Conservation (phyloP, 495 filamentous ascomycete genomes). For the Annulohypoxylon bovei region DNA sequence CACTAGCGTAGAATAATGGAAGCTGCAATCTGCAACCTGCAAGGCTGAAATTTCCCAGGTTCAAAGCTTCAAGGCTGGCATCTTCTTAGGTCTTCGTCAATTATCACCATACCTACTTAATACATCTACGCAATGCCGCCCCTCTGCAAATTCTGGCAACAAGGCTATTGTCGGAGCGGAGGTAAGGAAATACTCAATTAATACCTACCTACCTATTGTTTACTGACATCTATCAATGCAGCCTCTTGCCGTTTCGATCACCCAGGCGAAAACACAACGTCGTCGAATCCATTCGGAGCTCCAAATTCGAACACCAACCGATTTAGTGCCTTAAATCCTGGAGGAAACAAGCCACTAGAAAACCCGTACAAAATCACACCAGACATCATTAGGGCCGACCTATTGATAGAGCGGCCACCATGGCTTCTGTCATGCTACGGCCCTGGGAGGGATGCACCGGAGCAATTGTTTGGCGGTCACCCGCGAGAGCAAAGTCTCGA, state of each 20-base stretch:
- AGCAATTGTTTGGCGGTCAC: conserved; percentile 81
- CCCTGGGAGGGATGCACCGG: conserved; percentile 74
- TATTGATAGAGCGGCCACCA: conserved; percentile 73
- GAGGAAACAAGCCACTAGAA: conserved; percentile 25
- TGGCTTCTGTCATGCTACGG: conserved; percentile 89
- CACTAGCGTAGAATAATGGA: too few relatives aligned
- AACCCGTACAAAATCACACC: conserved; percentile 61
- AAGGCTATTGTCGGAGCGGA: conserved; percentile 79
- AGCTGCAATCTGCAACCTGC: background rate
- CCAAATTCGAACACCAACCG: conserved; percentile 45
- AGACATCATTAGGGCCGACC: conserved; percentile 68
- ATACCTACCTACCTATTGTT: background rate
- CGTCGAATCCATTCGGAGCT: conserved; percentile 33
- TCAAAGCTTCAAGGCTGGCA: background rate
- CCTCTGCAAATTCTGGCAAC: conserved; percentile 76
- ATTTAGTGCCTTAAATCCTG: conserved; percentile 47
- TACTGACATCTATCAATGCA: conserved; percentile 29
- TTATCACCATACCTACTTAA: background rate
- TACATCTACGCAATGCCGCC: conserved; percentile 32
- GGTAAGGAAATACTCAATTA: conserved; percentile 47
- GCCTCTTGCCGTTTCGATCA: conserved; percentile 60
- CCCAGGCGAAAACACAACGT: conserved; percentile 40
- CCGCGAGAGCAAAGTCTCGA: conserved; percentile 85
- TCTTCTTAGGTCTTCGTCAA: background rate
- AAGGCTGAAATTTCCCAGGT: conserved; percentile 2